Evolutionary conservation across 2,329 filamentous ascomycete species (phyloP), one percentile per base, ranked within the genome.

Genomic region (Cercospora janseana): DNA sequence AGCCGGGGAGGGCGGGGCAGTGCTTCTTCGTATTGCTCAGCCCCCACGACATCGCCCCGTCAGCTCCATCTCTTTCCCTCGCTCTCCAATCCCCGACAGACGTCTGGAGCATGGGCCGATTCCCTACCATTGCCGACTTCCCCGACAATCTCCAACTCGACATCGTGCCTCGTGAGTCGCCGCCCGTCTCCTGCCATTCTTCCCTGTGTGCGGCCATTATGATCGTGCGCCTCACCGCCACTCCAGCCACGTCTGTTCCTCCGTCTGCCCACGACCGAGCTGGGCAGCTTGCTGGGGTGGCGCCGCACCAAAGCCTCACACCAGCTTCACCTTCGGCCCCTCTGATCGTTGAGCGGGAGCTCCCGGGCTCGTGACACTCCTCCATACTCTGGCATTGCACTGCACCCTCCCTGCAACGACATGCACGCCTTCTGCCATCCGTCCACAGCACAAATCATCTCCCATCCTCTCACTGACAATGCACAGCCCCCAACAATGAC

Each of bases 401-500:
- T n/a, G n/a, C n/a, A 16, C 35, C 35, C 16, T n/a, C 23, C 10
- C 21, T 26, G 15, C 26, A n/a, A n/a, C n/a, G n/a, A n/a, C n/a
- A n/a, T n/a, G n/a, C n/a, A n/a, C n/a, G n/a, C n/a, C n/a, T n/a
- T 32, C 27, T 13, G n/a, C 0, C 13, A n/a, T 6, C 8, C 24
- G 9, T 27, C 5, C 44, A 24, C 44, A 29, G 8, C 24, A 27
- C 9, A 31, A 9, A 18, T 24, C 23, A 23, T 38, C 13, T 9
- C 35, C n/a, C 35, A 6, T 15, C 35, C 44, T 40, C n/a, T n/a
- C n/a, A n/a, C 43, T 52, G 20, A 42, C 10, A 9, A 13, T 13
- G 2, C 10, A 62, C 69, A 63, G 72, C 74, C 10, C 63, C 79
- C 28, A 55, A 60, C 24, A 64, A 66, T 20, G 80, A 86, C 54